Percentiles rank a stretch among this genome's conserved stretches.
Conservation (phyloP, 2,329 filamentous ascomycete genomes). For the Ophiostoma populinum region DNA sequence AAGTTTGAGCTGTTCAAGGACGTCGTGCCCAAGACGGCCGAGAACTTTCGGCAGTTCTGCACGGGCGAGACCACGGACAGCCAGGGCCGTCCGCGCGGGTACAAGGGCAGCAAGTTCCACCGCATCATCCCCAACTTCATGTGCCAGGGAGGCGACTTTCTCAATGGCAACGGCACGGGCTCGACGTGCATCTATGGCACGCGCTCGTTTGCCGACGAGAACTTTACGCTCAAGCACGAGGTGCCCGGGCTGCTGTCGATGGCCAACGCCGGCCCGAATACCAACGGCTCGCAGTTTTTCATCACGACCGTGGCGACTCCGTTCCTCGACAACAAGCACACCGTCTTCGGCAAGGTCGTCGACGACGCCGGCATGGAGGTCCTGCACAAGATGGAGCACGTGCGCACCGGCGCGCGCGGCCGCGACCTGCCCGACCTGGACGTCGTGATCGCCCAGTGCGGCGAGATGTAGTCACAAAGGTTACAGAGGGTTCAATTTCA, state of each 20-base stretch:
- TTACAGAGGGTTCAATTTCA: too few species aligned
- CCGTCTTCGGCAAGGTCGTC: constrained; percentile 82
- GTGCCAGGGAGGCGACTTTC: constrained; percentile 92
- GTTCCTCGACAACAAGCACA: constrained; percentile 83
- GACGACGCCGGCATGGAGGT: constrained; percentile 80
- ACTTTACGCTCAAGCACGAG: constrained; percentile 67
- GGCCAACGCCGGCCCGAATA: constrained; percentile 86
- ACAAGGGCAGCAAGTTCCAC: constrained; percentile 90
- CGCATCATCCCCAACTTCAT: constrained; percentile 93
- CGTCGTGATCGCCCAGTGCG: constrained; percentile 70
- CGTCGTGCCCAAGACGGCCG: constrained; percentile 70
- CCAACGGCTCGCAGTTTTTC: constrained; percentile 95
- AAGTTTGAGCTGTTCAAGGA: constrained; percentile 84
- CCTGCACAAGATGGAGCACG: constrained; percentile 81
- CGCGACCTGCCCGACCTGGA: constrained; percentile 75
- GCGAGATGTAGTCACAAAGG: constrained; percentile 55
- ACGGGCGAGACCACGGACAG: constrained; percentile 78
- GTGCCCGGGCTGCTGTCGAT: constrained; percentile 71
- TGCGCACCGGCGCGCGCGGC: constrained; percentile 55
- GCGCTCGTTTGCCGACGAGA: constrained; percentile 76
- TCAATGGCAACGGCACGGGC: constrained; percentile 77
- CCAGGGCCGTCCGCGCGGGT: constrained; percentile 67
- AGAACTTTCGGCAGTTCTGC: constrained; percentile 96
- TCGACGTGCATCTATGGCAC: constrained; percentile 66
- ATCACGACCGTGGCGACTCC: constrained; percentile 79